These are phyloP conservation scores for Boletus sp. DNA, from an alignment of 768 basidiomycete species.

Conservation along the genomic window DNA sequence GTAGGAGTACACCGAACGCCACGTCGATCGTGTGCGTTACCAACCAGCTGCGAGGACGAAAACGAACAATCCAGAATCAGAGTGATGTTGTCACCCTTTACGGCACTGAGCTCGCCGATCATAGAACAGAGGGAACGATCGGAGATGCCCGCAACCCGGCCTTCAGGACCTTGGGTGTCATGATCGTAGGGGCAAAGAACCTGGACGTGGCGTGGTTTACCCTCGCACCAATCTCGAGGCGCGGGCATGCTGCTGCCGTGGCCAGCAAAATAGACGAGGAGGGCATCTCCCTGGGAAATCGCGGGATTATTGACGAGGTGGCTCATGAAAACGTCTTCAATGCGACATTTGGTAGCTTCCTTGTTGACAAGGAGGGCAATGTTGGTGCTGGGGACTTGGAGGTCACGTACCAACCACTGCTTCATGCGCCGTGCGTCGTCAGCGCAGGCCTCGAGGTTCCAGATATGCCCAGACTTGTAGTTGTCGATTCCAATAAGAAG, in stretches of 20 bases:
- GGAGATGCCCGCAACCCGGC: slow-evolving; percentile 59
- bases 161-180: slow-evolving; percentile 45
- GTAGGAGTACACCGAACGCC: slow-evolving; percentile 60
- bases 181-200: slow-evolving; percentile 67
- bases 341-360: slow-evolving; percentile 57
- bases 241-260: slow-evolving; percentile 59
- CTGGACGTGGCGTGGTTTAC: slow-evolving; percentile 43
- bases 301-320: slow-evolving; percentile 61
- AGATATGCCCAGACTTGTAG: slow-evolving; percentile 61
- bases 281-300: slow-evolving; percentile 59
- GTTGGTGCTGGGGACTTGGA: slow-evolving; percentile 57
- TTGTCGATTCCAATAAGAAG: slow-evolving; percentile 67
- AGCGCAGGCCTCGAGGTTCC: slow-evolving; percentile 64
- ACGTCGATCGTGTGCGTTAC: slow-evolving; percentile 42
- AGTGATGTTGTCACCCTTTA: slow-evolving; percentile 69
- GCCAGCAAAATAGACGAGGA: slow-evolving; percentile 72
- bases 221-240: slow-evolving; percentile 59
- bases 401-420: slow-evolving; percentile 52
- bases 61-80: slow-evolving; percentile 67
- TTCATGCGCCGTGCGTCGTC: slow-evolving; percentile 60
- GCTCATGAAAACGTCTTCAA: slow-evolving; percentile 57
- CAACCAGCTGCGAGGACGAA: slow-evolving; percentile 38
- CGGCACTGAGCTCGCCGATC: slow-evolving; percentile 50
- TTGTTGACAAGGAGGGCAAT: slow-evolving; percentile 54
- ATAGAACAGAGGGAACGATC: slow-evolving; percentile 64